Evolutionary conservation across 192 early-diverging fungal species (phyloP), one percentile per base, ranked within the genome.

Genomic region (Coemansia sp.): DNA sequence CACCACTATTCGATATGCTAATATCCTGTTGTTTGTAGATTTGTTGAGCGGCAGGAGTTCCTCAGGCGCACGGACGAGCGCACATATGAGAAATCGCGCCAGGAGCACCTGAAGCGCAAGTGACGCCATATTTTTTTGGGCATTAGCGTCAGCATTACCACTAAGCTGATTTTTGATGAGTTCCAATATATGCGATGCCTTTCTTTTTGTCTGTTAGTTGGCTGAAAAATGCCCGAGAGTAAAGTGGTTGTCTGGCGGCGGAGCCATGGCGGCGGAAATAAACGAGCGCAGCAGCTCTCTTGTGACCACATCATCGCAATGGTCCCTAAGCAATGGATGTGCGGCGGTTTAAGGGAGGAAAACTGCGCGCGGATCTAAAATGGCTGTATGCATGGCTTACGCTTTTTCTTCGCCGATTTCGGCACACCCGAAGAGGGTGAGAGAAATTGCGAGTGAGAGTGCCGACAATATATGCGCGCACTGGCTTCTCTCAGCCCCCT

Each of bases 1-100:
- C 42, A 26, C 17, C 19, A n/a, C 33, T n/a, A 6, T 40, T 38
- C 37, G 37, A 6, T 26, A 16, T 61, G 11, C 19, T 61, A 21
- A 33, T 47, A 62, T 62, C 33, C 44, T 23, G 19, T 50, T 16
- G 7, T 16, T 62, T 63, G 69, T 65, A 71, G 69, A 35, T 72
- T 65, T 66, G 68, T 84, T 32, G 81, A 84, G 62, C 81, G 81
- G 30, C 74, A 84, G 21, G 73, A 75, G 65, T 84, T 84, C 46
- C 73, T 84, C 21, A 49, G 52, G 7, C 81, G 81, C 47, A 76
- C 77, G 0, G 75, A 84, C 19, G 73, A 76, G 46, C 76, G 76
- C 46, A 78, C 76, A 1, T 84, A 70, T 43, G 70, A 78, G 67
- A 55, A 59, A 50, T 19, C 73, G 13, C 35, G 66, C 47, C 55